phyloP scores from a whole-genome alignment of 495 filamentous ascomycete species.

The Lophiotrema nucula region DNA sequence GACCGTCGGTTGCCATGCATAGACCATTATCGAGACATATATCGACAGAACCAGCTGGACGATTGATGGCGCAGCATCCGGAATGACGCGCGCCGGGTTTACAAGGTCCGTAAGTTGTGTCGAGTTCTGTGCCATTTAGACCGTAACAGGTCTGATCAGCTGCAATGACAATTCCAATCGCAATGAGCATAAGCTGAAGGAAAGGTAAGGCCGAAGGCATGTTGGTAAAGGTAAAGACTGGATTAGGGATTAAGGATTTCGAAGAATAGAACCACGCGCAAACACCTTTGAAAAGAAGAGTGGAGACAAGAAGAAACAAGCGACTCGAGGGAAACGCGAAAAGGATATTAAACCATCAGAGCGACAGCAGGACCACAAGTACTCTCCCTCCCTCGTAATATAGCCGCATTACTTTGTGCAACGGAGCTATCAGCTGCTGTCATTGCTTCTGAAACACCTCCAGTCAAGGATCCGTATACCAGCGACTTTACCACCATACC shows the following conservation, averaged over 20 bases:
- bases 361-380: no score
- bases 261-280: not conserved
- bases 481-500: no score
- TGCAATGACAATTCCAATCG: not conserved
- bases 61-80: constrained; percentile 23
- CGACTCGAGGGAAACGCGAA: no score
- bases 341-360: not conserved
- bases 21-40: constrained; percentile 23
- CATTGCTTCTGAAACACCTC: no score
- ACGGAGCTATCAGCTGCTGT: no score
- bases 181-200: not conserved
- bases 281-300: not conserved
- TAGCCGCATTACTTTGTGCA: no score
- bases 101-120: constrained; percentile 14
- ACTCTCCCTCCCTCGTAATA: no score
- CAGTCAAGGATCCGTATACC: no score
- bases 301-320: no score
- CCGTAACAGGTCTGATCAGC: constrained; percentile 8
- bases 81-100: constrained; percentile 8
- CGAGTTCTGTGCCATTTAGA: constrained; percentile 10
- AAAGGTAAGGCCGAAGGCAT: not conserved
- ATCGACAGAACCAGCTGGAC: constrained; percentile 11
- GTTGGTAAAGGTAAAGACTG: not conserved
- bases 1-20: constrained; percentile 22
- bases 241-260: not conserved